Percentiles rank a stretch among this genome's conserved stretches.
These are phyloP conservation scores for Saururus chinensis DNA, from an alignment of 164 flowering plant species.

Conservation along the genomic window DNA sequence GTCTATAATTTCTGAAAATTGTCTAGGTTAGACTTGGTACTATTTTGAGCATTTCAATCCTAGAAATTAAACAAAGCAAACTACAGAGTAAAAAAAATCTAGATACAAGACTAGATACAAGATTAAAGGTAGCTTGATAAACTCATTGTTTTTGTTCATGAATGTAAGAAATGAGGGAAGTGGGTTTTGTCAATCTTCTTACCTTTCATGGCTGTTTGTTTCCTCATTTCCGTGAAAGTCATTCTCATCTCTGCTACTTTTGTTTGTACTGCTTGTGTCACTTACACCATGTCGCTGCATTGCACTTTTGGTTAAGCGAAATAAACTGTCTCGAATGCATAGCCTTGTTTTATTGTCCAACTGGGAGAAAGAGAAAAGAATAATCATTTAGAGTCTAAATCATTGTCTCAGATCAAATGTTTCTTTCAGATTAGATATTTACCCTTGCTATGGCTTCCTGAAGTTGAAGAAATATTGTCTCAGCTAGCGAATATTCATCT, in stretches of 20 bases:
- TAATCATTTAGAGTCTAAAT: background rate
- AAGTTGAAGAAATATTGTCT: slow-evolving; percentile 49
- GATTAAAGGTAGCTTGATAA: no score
- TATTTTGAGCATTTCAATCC: no score
- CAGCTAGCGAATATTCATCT: slow-evolving; percentile 40
- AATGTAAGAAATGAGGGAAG: background rate
- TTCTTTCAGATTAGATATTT: slow-evolving; percentile 1
- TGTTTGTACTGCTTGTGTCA: slow-evolving; percentile 43
- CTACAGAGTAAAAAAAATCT: no score
- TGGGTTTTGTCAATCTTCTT: background rate
- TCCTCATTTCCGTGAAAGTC: slow-evolving; percentile 28
- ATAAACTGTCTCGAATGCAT: slow-evolving; percentile 74
- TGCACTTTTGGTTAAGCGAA: slow-evolving; percentile 80
- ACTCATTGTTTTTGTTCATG: background rate
- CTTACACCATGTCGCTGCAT: slow-evolving; percentile 41
- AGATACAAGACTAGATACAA: no score
- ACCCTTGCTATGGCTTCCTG: slow-evolving; percentile 63
- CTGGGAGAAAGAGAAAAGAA: slow-evolving; percentile 26
- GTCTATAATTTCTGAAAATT: no score
- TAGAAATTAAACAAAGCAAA: no score
- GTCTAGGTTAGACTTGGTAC: no score
- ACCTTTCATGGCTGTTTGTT: slow-evolving; percentile 39
- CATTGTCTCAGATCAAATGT: background rate
- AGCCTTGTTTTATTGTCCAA: slow-evolving; percentile 59
- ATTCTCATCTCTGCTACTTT: slow-evolving; percentile 29